These are phyloP conservation scores for Chrysosporium queenslandicum DNA, from an alignment of 2,329 filamentous ascomycete species.

Conservation along the genomic window DNA sequence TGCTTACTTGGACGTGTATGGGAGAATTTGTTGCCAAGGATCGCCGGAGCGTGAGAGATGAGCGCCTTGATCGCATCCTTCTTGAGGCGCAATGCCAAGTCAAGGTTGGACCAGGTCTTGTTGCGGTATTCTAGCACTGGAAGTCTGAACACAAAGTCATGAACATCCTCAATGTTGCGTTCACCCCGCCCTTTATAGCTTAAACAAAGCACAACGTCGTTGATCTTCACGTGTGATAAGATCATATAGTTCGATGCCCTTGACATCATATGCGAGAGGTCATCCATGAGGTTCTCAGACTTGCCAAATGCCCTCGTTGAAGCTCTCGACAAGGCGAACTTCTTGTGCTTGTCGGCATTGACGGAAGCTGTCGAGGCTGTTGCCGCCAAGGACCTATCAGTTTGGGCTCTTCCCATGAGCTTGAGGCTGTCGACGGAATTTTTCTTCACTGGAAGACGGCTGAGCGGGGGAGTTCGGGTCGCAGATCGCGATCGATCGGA, in stretches of 20 bases:
- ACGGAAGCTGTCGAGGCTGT: constrained; percentile 23
- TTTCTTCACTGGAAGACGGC: constrained; percentile 28
- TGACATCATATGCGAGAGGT: constrained; percentile 91
- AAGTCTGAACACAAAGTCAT: constrained; percentile 93
- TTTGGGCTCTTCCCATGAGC: constrained; percentile 27
- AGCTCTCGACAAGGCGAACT: constrained; percentile 37
- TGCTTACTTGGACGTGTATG: constrained; percentile 73
- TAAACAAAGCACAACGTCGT: constrained; percentile 86
- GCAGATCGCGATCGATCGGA: constrained; percentile 14
- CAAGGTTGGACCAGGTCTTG: constrained; percentile 98
- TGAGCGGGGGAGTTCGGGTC: constrained; percentile 20
- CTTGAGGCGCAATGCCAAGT: constrained; percentile 84
- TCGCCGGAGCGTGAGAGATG: constrained; percentile 89
- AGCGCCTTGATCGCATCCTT: constrained; percentile 88
- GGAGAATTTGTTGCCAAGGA: constrained; percentile 94
- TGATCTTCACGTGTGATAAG: constrained; percentile 86
- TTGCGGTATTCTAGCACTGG: constrained; percentile 93
- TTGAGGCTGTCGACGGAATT: constrained; percentile 35
- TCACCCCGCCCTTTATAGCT: constrained; percentile 95
- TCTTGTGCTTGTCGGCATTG: constrained; percentile 41
- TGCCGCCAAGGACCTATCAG: constrained; percentile 29
- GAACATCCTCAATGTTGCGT: constrained; percentile 90
- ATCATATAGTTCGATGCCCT: constrained; percentile 97
- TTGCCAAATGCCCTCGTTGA: constrained; percentile 43
- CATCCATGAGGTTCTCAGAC: constrained; percentile 63